Evolutionary conservation across 2,329 filamentous ascomycete genomes (phyloP).

Genomic region (Thielaviopsis euricoi): DNA sequence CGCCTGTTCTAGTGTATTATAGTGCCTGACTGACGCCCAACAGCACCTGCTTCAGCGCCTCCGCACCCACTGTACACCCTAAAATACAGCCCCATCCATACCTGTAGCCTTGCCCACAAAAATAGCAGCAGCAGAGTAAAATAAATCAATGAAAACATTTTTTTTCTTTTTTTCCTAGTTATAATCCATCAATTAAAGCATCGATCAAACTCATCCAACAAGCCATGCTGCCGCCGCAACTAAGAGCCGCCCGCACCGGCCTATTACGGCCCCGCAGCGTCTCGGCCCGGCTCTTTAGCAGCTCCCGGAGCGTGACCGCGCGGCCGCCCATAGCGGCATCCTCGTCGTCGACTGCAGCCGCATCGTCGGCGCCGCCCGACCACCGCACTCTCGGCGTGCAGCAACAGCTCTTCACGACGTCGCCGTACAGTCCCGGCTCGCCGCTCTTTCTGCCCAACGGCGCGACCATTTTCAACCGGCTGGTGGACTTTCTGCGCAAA

Average conservation of each 20-base stretch:
- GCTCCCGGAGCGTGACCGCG: neutral
- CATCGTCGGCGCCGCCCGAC: constrained; percentile 23
- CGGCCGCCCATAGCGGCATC: neutral
- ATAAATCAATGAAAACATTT: too few species aligned
- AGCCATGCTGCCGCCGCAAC: neutral
- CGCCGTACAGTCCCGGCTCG: constrained; percentile 67
- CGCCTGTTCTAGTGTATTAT: too few species aligned
- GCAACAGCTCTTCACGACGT: constrained; percentile 66
- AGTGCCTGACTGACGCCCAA: too few species aligned
- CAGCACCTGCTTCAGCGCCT: too few species aligned
- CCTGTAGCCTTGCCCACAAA: too few species aligned
- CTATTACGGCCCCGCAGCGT: neutral
- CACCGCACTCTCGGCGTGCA: constrained; percentile 43
- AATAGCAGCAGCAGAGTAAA: too few species aligned
- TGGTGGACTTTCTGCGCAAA: constrained; percentile 64
- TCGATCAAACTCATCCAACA: too few species aligned
- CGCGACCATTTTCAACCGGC: constrained; percentile 65
- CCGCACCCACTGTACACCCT: too few species aligned
- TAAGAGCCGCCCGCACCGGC: neutral
- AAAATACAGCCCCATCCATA: too few species aligned
- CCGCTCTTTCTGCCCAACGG: constrained; percentile 74
- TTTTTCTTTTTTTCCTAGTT: too few species aligned
- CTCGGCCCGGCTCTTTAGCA: neutral
- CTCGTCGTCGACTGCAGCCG: neutral
- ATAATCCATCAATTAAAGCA: too few species aligned